phyloP scores from a whole-genome alignment of 2,329 filamentous ascomycete species.

The Aureobasidium sp. region DNA sequence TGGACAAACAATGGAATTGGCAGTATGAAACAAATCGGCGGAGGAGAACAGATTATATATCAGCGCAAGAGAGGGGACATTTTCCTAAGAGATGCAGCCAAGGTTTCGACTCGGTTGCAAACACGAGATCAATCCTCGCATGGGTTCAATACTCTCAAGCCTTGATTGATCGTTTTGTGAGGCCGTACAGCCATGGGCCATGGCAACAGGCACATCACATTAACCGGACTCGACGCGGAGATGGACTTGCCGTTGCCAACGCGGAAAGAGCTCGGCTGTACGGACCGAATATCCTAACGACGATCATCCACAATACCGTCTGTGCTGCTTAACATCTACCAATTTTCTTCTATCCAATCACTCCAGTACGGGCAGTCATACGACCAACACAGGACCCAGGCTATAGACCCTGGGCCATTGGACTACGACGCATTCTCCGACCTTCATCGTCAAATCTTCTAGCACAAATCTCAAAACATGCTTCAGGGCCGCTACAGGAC shows the following conservation, averaged over 20 bases:
- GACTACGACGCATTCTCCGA: too few species aligned
- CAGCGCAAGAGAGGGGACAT: background rate
- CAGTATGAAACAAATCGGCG: background rate
- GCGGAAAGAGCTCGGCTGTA: background rate
- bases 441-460: too few species aligned
- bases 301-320: background rate
- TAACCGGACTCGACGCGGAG: background rate
- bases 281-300: background rate
- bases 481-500: background rate
- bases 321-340: background rate
- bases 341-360: background rate
- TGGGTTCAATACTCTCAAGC: background rate
- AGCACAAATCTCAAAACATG: background rate
- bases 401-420: background rate
- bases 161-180: background rate
- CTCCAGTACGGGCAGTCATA: background rate
- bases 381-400: background rate
- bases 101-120: background rate
- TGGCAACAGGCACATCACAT: background rate
- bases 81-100: conserved; percentile 49
- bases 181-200: background rate
- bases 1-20: background rate
- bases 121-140: background rate
- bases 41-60: background rate
- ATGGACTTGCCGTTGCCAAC: background rate